phyloP scores from a whole-genome alignment of 1,139 yeast species.

The Lodderomyces orthopsilosis region DNA sequence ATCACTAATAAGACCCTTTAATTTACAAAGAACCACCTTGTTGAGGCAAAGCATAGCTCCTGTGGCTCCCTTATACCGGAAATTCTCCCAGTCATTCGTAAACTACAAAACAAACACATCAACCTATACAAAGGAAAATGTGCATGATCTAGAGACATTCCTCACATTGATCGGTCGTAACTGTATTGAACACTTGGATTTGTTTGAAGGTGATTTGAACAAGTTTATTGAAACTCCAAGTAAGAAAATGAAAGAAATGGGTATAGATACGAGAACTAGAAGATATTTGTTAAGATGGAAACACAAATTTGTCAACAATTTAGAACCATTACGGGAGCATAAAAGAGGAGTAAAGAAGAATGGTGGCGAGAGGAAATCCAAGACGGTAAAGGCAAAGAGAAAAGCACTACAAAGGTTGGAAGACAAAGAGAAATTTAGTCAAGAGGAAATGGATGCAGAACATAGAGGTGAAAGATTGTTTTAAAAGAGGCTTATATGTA shows the following conservation, averaged over 20 bases:
- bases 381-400: constrained; percentile 66
- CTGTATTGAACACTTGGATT: constrained; percentile 61
- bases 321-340: constrained; percentile 57
- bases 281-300: constrained; percentile 58
- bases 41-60: not conserved
- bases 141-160: constrained; percentile 75
- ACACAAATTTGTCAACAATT: constrained; percentile 50
- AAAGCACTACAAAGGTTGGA: constrained; percentile 56
- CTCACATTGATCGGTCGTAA: constrained; percentile 74
- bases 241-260: constrained; percentile 64
- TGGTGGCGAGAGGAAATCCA: constrained; percentile 87
- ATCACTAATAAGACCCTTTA: constrained; percentile 7
- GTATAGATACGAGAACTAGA: constrained; percentile 74
- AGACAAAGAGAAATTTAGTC: constrained; percentile 32
- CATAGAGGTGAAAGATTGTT: constrained; percentile 30
- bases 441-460: constrained; percentile 28
- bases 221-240: constrained; percentile 60
- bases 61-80: constrained; percentile 2
- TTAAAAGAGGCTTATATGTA: constrained; percentile 10
- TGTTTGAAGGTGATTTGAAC: constrained; percentile 72
- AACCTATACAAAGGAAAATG: constrained; percentile 47
- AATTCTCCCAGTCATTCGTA: constrained; percentile 16
- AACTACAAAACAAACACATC: constrained; percentile 35
- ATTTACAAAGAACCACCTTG: not conserved
- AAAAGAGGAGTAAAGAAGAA: constrained; percentile 71